These are phyloP conservation scores for Cyclotella sp. DNA, from an alignment of 108 stramenopile genomes.

Conservation along the genomic window DNA sequence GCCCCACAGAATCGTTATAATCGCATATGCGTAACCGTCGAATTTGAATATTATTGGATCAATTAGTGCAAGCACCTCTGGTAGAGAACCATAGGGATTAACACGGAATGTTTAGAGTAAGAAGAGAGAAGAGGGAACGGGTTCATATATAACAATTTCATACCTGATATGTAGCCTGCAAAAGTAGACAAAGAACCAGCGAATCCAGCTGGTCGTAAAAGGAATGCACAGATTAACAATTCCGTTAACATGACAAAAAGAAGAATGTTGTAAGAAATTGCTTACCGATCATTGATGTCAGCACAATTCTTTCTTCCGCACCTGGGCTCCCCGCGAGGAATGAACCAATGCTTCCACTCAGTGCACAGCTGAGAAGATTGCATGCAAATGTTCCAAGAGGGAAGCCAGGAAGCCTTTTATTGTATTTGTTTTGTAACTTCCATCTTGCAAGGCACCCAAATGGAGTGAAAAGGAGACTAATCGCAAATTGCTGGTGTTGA, in stretches of 20 bases:
- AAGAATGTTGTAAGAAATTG: background rate
- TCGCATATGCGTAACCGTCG: constrained; percentile 76
- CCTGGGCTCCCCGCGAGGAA: constrained; percentile 81
- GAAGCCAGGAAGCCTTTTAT: constrained; percentile 73
- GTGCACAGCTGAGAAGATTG: constrained; percentile 78
- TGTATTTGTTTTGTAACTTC: constrained; percentile 66
- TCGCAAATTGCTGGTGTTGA: constrained; percentile 60
- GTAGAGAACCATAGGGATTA: background rate
- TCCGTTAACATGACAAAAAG: background rate
- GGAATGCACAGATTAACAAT: background rate
- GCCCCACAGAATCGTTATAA: constrained; percentile 68
- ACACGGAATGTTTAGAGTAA: background rate
- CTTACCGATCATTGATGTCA: constrained; percentile 65
- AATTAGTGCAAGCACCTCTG: constrained; percentile 68
- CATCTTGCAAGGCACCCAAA: constrained; percentile 80
- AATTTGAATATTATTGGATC: constrained; percentile 86
- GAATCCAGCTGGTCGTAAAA: constrained; percentile 57
- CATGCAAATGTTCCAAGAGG: constrained; percentile 84
- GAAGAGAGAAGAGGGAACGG: background rate
- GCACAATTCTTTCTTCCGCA: constrained; percentile 69
- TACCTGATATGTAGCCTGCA: constrained; percentile 71
- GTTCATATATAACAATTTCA: background rate
- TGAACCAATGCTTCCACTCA: constrained; percentile 72
- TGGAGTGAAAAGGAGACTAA: constrained; percentile 82
- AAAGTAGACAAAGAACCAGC: constrained; percentile 79